These are phyloP conservation scores for Schizosaccharomyces japonicus DNA, from an alignment of 805 yeast genomes.

Conservation along the genomic window DNA sequence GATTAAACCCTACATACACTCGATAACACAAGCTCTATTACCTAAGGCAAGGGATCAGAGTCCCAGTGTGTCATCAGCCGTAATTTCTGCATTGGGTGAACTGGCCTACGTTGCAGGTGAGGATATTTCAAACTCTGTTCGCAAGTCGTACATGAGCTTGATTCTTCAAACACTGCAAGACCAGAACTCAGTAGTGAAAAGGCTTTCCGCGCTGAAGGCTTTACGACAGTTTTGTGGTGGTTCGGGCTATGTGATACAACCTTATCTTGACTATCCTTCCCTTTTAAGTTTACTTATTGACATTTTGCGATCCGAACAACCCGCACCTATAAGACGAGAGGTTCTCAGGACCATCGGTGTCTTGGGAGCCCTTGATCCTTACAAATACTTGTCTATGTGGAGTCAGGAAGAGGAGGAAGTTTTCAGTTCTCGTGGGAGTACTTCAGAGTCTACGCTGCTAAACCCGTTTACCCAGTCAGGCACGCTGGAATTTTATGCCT, in stretches of 20 bases:
- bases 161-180: slow-evolving; percentile 73
- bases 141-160: slow-evolving; percentile 54
- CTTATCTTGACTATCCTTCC: slow-evolving; percentile 75
- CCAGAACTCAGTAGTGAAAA: slow-evolving; percentile 59
- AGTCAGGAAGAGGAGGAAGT: slow-evolving; percentile 25
- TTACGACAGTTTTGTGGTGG: slow-evolving; percentile 74
- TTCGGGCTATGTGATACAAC: slow-evolving; percentile 91
- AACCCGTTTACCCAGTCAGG: slow-evolving; percentile 90
- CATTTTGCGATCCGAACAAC: slow-evolving; percentile 56
- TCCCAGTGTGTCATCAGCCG: slow-evolving; percentile 65
- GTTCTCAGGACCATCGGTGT: slow-evolving; percentile 78
- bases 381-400: slow-evolving; percentile 79
- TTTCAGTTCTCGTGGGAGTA: slow-evolving; percentile 59
- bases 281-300: slow-evolving; percentile 57
- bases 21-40: slow-evolving; percentile 59
- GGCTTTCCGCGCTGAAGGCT: slow-evolving; percentile 73
- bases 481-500: slow-evolving; percentile 72
- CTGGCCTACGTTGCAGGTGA: slow-evolving; percentile 72
- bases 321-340: slow-evolving; percentile 55
- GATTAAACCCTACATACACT: slow-evolving; percentile 71
- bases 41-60: slow-evolving; percentile 51
- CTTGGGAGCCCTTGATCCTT: slow-evolving; percentile 90
- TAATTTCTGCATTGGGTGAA: slow-evolving; percentile 73
- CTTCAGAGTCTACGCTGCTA: slow-evolving; percentile 65
- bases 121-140: slow-evolving; percentile 47